Evolutionary conservation across 768 basidiomycete species (phyloP), one percentile per base, ranked within the genome.

Genomic region (Lactifluus pinguis): DNA sequence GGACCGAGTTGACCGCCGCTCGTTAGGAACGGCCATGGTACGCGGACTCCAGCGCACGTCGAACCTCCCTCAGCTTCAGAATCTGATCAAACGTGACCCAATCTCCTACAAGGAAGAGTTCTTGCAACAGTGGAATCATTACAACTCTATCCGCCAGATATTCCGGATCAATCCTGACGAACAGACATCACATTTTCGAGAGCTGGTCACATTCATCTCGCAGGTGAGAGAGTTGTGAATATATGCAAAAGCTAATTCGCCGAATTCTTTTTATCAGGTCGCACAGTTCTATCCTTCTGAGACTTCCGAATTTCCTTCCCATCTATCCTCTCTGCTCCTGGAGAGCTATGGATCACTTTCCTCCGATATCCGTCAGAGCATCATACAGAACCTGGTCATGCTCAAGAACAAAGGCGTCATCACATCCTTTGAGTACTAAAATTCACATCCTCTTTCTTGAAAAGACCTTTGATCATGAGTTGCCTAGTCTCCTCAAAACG

Each of bases 91-190:
- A 71, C 83, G 97, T 48, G 92, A 97, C 71, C 90, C 95, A 3
- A 73, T 76, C 9, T 86, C 83, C 0, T 98, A 99, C 77, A 88
- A 83, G 70, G 95, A 98, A 63, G 97, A 99, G 68, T 99, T 98
- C 67, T 70, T 94, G 15, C 92, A 92, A 65, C 95, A 99, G 79
- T 97, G 93, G 87, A 91, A 90, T 62, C 92, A 95, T 72, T 98
- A 95, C 74, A 83, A 89, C 66, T 89, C 85, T 65, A 85, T 89
- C 57, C 83, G 90, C 38, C 83, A 92, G 68, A 89, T 99, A 64
- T 93, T 94, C 68, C 80, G 80, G 67, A 77, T 87, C 61, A 85
- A 84, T 69, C 91, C 94, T 1, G 83, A 85, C 68, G 93, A 95
- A 68, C 89, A 95, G 68, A 87, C 88, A 0, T 77, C 86, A 38